Conservation (phyloP, 208 protist species). For the Leishmania martiniquensis region DNA sequence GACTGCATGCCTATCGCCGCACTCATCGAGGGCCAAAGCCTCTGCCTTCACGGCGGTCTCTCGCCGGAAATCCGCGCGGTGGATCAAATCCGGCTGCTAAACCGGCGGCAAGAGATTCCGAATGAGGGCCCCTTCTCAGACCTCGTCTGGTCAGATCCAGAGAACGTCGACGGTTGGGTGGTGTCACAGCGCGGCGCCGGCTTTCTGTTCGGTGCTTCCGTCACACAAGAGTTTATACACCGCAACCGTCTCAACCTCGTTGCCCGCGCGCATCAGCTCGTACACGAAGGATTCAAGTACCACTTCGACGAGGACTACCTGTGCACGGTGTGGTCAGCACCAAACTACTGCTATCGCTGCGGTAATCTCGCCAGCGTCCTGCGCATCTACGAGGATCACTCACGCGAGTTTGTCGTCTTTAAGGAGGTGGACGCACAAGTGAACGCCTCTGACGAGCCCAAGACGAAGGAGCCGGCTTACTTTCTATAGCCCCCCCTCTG, state of each 20-base stretch:
- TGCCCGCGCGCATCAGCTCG: constrained; percentile 91
- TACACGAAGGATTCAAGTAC: constrained; percentile 92
- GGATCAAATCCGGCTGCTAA: constrained; percentile 87
- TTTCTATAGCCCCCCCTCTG: constrained; percentile 53
- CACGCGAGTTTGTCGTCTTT: constrained; percentile 85
- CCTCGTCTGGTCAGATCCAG: constrained; percentile 92
- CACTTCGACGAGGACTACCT: constrained; percentile 87
- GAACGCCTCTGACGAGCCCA: constrained; percentile 31
- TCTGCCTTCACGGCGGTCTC: constrained; percentile 98
- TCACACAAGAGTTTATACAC: constrained; percentile 82
- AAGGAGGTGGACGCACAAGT: constrained; percentile 77
- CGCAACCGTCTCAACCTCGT: constrained; percentile 88
- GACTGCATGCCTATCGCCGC: constrained; percentile 99
- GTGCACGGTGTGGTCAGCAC: constrained; percentile 97
- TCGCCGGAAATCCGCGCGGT: constrained; percentile 94
- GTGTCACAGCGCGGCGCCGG: constrained; percentile 87
- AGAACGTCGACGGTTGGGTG: constrained; percentile 78
- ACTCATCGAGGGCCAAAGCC: constrained; percentile 95
- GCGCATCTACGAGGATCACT: constrained; percentile 90
- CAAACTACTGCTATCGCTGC: constrained; percentile 99
- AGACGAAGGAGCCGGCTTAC: constrained; percentile 57
- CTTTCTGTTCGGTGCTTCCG: constrained; percentile 80
- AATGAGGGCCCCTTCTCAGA: constrained; percentile 88
- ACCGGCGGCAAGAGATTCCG: constrained; percentile 86
- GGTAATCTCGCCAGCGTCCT: constrained; percentile 95